Percentiles rank a stretch among this genome's conserved stretches.
Evolutionary conservation across 306 rosid genomes (phyloP).

Genomic region (apple (Malus domestica)): ASM211411v1 NC_041789.1:8857001-8857500

Average conservation of each 20-base stretch:
- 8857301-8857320: conserved; percentile 20
- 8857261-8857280: conserved; percentile 55
- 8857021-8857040: conserved; percentile 62
- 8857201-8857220: conserved; percentile 16
- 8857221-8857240: not conserved
- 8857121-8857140: conserved; percentile 21
- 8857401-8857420: conserved; percentile 8
- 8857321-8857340: conserved; percentile 29
- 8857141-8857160: conserved; percentile 27
- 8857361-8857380: conserved; percentile 31
- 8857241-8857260: conserved; percentile 22
- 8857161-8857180: conserved; percentile 30
- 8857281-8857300: conserved; percentile 5
- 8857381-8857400: conserved; percentile 19
- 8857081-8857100: conserved; percentile 88
- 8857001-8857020: conserved; percentile 35
- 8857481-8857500: too few species aligned
- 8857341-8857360: conserved; percentile 33
- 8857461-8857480: not conserved
- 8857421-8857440: not conserved
- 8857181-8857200: conserved; percentile 25
- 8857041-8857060: conserved; percentile 73
- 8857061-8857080: conserved; percentile 67
- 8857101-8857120: conserved; percentile 68
- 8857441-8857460: not conserved